These are phyloP conservation scores for Didymellaceae sp. DNA, from an alignment of 2,329 filamentous ascomycete genomes.

Conservation along the genomic window DNA sequence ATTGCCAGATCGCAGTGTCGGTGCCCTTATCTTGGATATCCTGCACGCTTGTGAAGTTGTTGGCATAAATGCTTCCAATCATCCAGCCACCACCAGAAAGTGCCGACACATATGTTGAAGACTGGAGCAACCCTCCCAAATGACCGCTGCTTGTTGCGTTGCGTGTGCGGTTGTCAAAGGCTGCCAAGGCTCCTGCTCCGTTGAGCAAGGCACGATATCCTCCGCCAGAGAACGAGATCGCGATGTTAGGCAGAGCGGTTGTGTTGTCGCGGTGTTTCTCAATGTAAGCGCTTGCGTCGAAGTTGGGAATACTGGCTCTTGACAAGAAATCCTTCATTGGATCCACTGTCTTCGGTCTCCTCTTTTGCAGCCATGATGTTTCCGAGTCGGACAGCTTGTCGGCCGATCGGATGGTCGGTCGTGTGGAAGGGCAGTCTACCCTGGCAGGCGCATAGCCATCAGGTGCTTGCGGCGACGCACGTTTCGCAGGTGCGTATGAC, in stretches of 20 bases:
- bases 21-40: conserved; percentile 57
- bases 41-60: conserved; percentile 77
- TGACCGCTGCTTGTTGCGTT: conserved; percentile 69
- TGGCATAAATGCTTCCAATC: conserved; percentile 77
- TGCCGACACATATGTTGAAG: conserved; percentile 79
- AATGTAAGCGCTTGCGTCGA: conserved; percentile 79
- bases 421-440: conserved; percentile 72
- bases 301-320: conserved; percentile 75
- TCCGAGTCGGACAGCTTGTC: conserved; percentile 71
- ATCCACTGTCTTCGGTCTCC: conserved; percentile 74
- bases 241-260: conserved; percentile 70
- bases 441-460: conserved; percentile 74
- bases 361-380: conserved; percentile 72
- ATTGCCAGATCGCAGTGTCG: conserved; percentile 65
- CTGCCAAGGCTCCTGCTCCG: conserved; percentile 78
- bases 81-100: conserved; percentile 86
- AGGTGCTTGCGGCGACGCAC: conserved; percentile 62
- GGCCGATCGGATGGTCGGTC: conserved; percentile 72
- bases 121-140: conserved; percentile 80
- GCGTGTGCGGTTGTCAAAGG: conserved; percentile 76
- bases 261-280: conserved; percentile 62
- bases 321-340: conserved; percentile 78
- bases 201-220: conserved; percentile 88
- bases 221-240: conserved; percentile 79
- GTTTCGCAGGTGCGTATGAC: conserved; percentile 36